Conservation (phyloP, 495 filamentous ascomycete genomes). For the Achaetomiella virescens region DNA sequence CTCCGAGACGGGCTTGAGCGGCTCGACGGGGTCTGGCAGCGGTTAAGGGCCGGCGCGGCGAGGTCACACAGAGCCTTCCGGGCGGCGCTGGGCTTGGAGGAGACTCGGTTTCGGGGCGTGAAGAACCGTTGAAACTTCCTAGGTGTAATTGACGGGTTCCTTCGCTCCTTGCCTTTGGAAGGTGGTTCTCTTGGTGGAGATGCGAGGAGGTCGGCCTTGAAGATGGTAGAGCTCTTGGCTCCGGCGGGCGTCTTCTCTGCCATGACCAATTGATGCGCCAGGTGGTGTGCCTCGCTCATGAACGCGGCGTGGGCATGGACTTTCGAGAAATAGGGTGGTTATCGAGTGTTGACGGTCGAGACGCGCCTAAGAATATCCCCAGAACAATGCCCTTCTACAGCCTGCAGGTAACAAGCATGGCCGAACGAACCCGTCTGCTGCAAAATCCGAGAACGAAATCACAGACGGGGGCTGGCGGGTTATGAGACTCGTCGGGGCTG, state of each 20-base stretch:
- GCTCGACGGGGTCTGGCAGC: constrained; percentile 44
- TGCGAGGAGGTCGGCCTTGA: constrained; percentile 25
- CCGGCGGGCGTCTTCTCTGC: constrained; percentile 15
- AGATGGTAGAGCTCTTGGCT: constrained; percentile 21
- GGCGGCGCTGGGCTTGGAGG: constrained; percentile 43
- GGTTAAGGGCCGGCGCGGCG: constrained; percentile 56
- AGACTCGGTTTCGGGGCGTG: constrained; percentile 55
- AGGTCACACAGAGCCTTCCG: constrained; percentile 66
- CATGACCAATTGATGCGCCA: constrained; percentile 9
- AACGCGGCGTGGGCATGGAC: background rate
- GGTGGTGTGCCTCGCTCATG: background rate
- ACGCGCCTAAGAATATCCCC: background rate
- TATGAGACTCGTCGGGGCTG: background rate
- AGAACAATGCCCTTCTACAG: constrained; percentile 2
- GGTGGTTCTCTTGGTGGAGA: constrained; percentile 32
- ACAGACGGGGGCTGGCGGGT: background rate
- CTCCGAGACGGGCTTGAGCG: constrained; percentile 35
- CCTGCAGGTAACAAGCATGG: background rate
- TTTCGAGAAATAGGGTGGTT: background rate
- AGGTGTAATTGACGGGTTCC: constrained; percentile 58
- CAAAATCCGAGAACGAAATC: background rate
- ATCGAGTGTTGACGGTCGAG: background rate
- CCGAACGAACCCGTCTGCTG: background rate
- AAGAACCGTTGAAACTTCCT: constrained; percentile 78
- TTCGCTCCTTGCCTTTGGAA: constrained; percentile 37